These are phyloP conservation scores for Sporisorium scitamineum DNA, from an alignment of 1,284 basidiomycete genomes.

Conservation along the genomic window DNA sequence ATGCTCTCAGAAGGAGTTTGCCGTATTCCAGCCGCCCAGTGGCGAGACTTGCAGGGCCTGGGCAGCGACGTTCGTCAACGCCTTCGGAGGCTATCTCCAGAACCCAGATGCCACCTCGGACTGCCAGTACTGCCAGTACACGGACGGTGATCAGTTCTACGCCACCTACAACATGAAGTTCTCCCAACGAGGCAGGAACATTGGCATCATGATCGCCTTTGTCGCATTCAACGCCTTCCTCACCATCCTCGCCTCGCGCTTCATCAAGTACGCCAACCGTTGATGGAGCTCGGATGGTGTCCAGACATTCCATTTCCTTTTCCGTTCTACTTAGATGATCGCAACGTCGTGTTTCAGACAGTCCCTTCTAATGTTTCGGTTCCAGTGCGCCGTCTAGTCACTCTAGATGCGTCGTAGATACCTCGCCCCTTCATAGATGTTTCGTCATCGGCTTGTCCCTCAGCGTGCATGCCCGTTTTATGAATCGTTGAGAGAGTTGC, in stretches of 20 bases:
- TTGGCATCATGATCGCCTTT: constrained; percentile 42
- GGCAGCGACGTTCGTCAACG: constrained; percentile 68
- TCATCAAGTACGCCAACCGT: constrained; percentile 51
- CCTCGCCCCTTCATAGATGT: not conserved
- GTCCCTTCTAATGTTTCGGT: not conserved
- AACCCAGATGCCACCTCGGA: constrained; percentile 75
- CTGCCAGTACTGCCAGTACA: constrained; percentile 81
- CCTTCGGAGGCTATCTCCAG: constrained; percentile 82
- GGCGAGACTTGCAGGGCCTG: constrained; percentile 80
- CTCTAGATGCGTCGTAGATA: not conserved
- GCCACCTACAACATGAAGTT: constrained; percentile 78
- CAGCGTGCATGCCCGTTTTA: not conserved
- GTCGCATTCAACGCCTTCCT: constrained; percentile 39
- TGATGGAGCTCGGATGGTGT: not conserved
- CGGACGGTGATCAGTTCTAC: constrained; percentile 79
- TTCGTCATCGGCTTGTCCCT: not conserved
- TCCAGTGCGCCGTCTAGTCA: not conserved
- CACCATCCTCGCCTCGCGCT: constrained; percentile 38
- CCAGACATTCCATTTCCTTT: not conserved
- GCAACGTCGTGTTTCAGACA: not conserved
- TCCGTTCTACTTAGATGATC: not conserved
- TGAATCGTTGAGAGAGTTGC: not conserved
- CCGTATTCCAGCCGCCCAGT: constrained; percentile 77
- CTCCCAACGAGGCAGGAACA: constrained; percentile 40
- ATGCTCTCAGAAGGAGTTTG: constrained; percentile 77